Conservation (phyloP, 192 early-diverging fungal genomes). For the Rhizophagus prolifer region DNA sequence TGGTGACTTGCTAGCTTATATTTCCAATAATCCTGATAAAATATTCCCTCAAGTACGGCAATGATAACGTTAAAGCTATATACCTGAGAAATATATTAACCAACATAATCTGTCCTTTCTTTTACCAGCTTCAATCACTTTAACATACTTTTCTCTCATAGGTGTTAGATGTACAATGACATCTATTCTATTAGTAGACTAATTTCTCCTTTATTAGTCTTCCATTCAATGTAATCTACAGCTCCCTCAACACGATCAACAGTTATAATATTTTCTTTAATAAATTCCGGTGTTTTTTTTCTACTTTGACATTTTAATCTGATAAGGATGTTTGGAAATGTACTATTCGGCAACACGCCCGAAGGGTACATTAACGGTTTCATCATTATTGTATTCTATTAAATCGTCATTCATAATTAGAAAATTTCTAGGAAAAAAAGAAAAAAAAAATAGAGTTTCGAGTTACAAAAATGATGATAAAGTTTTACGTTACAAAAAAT, state of each 20-base stretch:
- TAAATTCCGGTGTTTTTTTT: neutral
- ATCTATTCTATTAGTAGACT: no score
- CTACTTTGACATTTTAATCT: neutral
- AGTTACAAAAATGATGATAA: no score
- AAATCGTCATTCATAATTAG: neutral
- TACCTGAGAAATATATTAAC: neutral
- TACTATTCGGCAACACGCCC: neutral
- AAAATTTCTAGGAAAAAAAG: no score
- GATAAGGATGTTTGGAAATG: neutral
- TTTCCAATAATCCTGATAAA: constrained; percentile 7
- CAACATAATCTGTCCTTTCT: no score
- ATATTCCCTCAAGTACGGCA: neutral
- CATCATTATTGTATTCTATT: constrained; percentile 7
- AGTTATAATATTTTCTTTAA: neutral
- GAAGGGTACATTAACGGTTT: constrained; percentile 2
- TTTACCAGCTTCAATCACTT: no score
- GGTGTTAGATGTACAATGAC: no score
- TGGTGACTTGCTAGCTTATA: neutral
- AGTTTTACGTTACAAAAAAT: no score
- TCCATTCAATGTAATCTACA: no score
- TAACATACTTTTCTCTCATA: no score
- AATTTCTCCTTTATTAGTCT: no score
- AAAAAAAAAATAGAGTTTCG: no score
- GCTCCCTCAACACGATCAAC: neutral
- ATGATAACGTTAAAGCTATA: constrained; percentile 11